Conservation (phyloP, 106 monocot genomes). For the Iris macrosiphon region DNA sequence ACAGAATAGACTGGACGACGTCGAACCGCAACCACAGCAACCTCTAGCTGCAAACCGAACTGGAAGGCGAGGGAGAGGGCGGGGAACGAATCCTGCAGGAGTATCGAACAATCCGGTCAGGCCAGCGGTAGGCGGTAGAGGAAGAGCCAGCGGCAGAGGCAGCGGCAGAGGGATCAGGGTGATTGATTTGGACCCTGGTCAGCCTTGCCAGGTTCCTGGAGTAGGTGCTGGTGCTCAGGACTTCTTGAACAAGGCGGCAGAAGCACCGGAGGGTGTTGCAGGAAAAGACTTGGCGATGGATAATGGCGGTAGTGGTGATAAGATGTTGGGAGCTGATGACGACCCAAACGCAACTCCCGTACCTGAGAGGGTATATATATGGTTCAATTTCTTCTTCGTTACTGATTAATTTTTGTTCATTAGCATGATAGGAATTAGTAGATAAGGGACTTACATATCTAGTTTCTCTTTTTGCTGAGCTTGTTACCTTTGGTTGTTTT, state of each 20-base stretch:
- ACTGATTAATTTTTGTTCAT: no score
- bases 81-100: slow-evolving; percentile 31
- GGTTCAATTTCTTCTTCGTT: no score
- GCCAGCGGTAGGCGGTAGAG: slow-evolving; percentile 51
- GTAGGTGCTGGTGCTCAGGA: slow-evolving; percentile 48
- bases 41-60: slow-evolving; percentile 19
- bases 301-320: slow-evolving; percentile 75
- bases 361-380: slow-evolving; percentile 73
- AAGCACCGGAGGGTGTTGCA: slow-evolving; percentile 37
- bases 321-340: slow-evolving; percentile 66
- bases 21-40: slow-evolving; percentile 29
- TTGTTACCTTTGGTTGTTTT: no score
- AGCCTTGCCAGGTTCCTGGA: slow-evolving; percentile 53
- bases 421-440: no score
- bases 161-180: slow-evolving; percentile 44
- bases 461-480: no score
- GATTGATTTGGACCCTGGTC: slow-evolving; percentile 76
- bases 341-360: slow-evolving; percentile 67
- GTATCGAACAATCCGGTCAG: slow-evolving; percentile 43
- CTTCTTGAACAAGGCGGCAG: slow-evolving; percentile 44
- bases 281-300: slow-evolving; percentile 62
- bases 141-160: slow-evolving; percentile 75
- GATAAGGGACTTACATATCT: no score
- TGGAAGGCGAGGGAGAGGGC: slow-evolving; percentile 52
- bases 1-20: no score